A percentile compares a stretch with the other conserved stretches of the same genome.
These are phyloP conservation scores for Micromonas pusilla DNA, from an alignment of 139 green algal species.

Conservation along the genomic window DNA sequence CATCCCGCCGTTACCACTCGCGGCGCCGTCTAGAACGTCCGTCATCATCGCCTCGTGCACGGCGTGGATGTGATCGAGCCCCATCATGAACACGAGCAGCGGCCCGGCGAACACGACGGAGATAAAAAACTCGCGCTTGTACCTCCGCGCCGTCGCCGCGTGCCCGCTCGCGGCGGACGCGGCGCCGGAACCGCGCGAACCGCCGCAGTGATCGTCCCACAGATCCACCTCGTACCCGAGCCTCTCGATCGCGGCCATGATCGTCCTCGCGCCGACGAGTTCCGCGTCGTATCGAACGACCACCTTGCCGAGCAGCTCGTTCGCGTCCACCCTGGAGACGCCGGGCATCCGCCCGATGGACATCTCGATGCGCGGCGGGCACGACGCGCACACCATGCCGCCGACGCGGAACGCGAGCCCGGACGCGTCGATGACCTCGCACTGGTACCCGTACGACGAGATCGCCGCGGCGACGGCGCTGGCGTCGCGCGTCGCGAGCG, in stretches of 20 bases:
- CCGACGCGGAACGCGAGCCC: conserved; percentile 3
- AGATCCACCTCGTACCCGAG: conserved; percentile 7
- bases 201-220: neutral
- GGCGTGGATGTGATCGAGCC: conserved; percentile 42
- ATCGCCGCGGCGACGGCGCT: neutral
- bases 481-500: neutral
- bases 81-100: conserved; percentile 73
- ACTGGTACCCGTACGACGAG: neutral
- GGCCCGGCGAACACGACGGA: conserved; percentile 75
- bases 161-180: neutral
- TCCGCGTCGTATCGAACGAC: conserved; percentile 1
- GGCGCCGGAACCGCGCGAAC: neutral
- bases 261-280: neutral
- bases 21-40: conserved; percentile 53
- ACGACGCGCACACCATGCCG: conserved; percentile 22
- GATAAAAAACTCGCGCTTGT: conserved; percentile 57
- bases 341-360: neutral
- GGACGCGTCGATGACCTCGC: neutral
- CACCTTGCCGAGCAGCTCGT: neutral
- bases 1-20: conserved; percentile 64
- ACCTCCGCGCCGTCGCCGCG: neutral
- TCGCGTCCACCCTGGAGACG: neutral
- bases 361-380: conserved; percentile 19
- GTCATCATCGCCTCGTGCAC: conserved; percentile 47
- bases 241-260: neutral